Evolutionary conservation across 2,329 filamentous ascomycete species (phyloP).

Genomic region (Tolypocladium inflatum): DNA sequence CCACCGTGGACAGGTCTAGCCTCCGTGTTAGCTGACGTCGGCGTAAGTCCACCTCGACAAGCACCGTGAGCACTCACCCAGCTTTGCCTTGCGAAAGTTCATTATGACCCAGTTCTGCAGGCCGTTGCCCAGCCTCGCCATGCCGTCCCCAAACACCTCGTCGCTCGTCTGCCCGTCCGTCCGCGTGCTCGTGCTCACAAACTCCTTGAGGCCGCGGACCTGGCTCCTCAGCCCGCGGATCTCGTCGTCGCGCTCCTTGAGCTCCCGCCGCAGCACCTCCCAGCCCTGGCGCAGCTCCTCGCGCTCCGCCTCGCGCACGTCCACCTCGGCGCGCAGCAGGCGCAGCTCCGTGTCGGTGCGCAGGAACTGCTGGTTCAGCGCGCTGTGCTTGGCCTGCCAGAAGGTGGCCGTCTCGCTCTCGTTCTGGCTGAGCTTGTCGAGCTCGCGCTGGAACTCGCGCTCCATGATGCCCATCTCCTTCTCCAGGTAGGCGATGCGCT

Average conservation of each 20-base stretch:
- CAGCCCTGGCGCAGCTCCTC: constrained; percentile 40
- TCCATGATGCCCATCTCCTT: constrained; percentile 43
- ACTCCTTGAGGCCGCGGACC: constrained; percentile 60
- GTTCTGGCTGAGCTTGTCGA: constrained; percentile 41
- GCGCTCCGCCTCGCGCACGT: constrained; percentile 34
- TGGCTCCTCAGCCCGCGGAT: constrained; percentile 45
- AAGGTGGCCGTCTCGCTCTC: constrained; percentile 47
- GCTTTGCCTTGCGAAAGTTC: constrained; percentile 54
- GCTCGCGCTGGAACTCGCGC: constrained; percentile 40
- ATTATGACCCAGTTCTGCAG: constrained; percentile 68
- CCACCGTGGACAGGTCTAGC: constrained; percentile 33
- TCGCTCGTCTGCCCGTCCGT: constrained; percentile 54
- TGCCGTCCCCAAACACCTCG: constrained; percentile 53
- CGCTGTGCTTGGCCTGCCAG: constrained; percentile 48
- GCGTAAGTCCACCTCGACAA: neutral
- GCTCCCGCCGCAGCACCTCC: constrained; percentile 34
- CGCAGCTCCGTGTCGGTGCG: constrained; percentile 43
- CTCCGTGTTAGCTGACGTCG: neutral
- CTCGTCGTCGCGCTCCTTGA: constrained; percentile 45
- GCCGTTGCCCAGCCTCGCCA: constrained; percentile 54
- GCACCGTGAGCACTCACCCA: constrained; percentile 29
- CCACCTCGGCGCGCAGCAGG: constrained; percentile 39
- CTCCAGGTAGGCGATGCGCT: constrained; percentile 42
- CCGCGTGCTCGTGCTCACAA: constrained; percentile 58
- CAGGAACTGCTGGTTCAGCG: constrained; percentile 41